A percentile compares a stretch with the other conserved stretches of the same genome.
Conservation (phyloP, 2,329 filamentous ascomycete species). For the Penicillium olsonii region DNA sequence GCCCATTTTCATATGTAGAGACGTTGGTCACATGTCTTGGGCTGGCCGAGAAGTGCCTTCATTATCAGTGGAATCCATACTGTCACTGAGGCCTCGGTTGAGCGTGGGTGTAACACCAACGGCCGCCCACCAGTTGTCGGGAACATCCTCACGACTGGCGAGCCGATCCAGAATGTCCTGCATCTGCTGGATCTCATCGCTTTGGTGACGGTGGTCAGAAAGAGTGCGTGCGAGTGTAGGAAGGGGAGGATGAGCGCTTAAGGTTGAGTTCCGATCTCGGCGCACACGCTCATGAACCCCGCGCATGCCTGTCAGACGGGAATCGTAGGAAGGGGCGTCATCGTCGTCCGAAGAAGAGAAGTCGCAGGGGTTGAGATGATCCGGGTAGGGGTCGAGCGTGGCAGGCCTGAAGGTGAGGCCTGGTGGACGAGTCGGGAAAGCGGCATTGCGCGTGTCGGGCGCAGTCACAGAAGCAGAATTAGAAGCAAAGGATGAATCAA, state of each 20-base stretch:
- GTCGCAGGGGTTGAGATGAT: slow-evolving; percentile 41
- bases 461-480: slow-evolving; percentile 28
- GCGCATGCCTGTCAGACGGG: no score
- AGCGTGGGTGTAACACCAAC: slow-evolving; percentile 65
- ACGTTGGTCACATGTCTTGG: slow-evolving; percentile 9
- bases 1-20: background rate
- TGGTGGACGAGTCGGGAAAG: slow-evolving; percentile 10
- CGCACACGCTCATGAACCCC: slow-evolving; percentile 20
- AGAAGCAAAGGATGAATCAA: slow-evolving; percentile 79
- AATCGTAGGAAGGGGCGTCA: no score
- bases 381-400: slow-evolving; percentile 36
- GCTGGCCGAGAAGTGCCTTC: slow-evolving; percentile 20
- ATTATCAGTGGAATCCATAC: slow-evolving; percentile 24
- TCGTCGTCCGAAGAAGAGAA: slow-evolving; percentile 38
- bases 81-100: slow-evolving; percentile 30
- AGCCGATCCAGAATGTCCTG: slow-evolving; percentile 71
- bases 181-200: slow-evolving; percentile 61
- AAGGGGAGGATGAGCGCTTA: slow-evolving; percentile 37
- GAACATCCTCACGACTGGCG: slow-evolving; percentile 71
- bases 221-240: slow-evolving; percentile 35
- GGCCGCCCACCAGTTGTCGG: slow-evolving; percentile 79
- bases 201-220: slow-evolving; percentile 28
- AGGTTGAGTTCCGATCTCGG: slow-evolving; percentile 32
- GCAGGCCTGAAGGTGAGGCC: background rate
- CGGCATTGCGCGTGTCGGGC: background rate